Conservation (phyloP, 2,329 filamentous ascomycete genomes). For the Parafenestella ontariensis region DNA sequence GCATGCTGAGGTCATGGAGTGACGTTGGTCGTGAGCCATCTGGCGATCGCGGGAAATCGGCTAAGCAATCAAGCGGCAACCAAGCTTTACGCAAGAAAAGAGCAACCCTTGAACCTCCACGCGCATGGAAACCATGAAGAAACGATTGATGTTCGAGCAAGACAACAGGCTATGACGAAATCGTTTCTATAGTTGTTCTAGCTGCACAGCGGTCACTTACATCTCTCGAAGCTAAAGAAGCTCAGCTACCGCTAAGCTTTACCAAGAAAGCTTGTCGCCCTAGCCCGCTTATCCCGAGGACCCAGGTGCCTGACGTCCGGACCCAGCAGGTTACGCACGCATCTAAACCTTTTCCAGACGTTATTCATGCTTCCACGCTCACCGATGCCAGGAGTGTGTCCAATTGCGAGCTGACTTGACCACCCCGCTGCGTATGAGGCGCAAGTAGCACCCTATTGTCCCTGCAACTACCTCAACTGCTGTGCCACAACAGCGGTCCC, state of each 20-base stretch:
- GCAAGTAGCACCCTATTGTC: constrained; percentile 10
- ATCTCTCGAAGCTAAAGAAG: not conserved
- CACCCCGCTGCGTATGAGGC: constrained; percentile 23
- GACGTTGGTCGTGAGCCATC: constrained; percentile 14
- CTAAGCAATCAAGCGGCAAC: constrained; percentile 24
- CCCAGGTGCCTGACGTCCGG: constrained; percentile 4
- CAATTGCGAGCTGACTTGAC: constrained; percentile 18
- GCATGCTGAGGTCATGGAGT: constrained; percentile 18
- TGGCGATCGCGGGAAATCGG: constrained; percentile 23
- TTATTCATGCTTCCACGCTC: constrained; percentile 15
- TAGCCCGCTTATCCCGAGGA: constrained; percentile 7
- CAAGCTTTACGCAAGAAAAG: constrained; percentile 13
- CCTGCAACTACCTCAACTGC: constrained; percentile 12
- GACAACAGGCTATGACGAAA: not conserved
- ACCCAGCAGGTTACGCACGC: constrained; percentile 34
- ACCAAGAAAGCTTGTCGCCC: constrained; percentile 35
- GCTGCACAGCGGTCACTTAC: not conserved
- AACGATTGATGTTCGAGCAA: not conserved
- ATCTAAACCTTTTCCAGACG: constrained; percentile 24
- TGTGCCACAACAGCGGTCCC: constrained; percentile 33
- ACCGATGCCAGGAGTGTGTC: constrained; percentile 3
- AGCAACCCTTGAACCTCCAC: not conserved
- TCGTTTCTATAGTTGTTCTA: not conserved
- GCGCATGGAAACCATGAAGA: not conserved
- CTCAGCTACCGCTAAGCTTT: constrained; percentile 36